Evolutionary conservation across 1,139 yeast genomes (phyloP), one percentile per base, ranked within the genome.

Genomic region (Geotrichum bryndzae): DNA sequence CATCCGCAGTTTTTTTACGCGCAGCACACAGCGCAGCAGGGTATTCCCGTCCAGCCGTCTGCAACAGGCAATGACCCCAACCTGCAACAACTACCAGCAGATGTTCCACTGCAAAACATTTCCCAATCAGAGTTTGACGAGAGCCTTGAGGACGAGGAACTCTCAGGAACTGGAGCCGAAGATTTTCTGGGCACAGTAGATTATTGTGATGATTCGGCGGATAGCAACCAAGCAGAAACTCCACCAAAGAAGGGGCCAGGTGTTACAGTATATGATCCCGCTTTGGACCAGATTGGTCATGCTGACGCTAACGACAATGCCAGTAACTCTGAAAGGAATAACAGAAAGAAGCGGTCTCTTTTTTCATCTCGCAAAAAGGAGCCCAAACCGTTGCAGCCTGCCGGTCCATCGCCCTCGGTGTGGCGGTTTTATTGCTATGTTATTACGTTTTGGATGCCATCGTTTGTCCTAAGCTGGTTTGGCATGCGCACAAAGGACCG

Each of bases 361-460:
- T 50, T 50, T 7, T 29, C 15, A 15, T 11, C 53, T 4, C 46
- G 22, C 22, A 41, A 41, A 13, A 41, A 41, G 22, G n/a, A n/a
- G 7, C 6, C 46, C 18, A 41, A 15, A 18, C 2, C 46, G 2
- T 41, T 41, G 46, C 46, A 56, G 22, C 52, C 15, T 6, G 56
- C 18, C 11, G 63, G 58, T 2, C 58, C 63, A 5, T 56, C 63
- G 4, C 74, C 84, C 52, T 82, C 87, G 55, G 76, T 84, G 58
- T 91, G 97, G 97, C 82, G 84, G 67, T 76, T 85, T 2, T 91
- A 88, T 73, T 89, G 96, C 72, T 84, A 84, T 69, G 67, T 81
- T 11, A 74, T 90, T 25, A 90, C 97, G 0, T 86, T 88, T 72
- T 88, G 95, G 91, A 87, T 95, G 89, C 92, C 92, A 1, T 96